Evolutionary conservation across 1,284 basidiomycete species (phyloP).

Genomic region (Fomitopsis schrenkii): DNA sequence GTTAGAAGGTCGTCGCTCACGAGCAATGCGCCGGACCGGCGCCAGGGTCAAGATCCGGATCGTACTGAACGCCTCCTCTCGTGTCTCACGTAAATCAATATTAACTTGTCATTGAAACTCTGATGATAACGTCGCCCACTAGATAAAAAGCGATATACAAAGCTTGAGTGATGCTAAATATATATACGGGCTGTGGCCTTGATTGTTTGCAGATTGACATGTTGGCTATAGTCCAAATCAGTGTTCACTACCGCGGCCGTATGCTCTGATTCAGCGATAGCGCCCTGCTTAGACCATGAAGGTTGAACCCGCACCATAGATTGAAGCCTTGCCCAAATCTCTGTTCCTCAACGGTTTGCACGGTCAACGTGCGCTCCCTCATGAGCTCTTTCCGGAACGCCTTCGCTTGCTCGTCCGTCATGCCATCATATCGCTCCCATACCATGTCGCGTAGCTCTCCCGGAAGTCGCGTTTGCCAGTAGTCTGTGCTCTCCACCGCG

Average conservation of each 20-base stretch:
- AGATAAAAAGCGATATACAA: too few species aligned
- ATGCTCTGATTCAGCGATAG: too few species aligned
- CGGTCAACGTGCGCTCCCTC: conserved; percentile 11
- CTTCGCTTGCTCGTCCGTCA: conserved; percentile 8
- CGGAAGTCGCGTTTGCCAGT: conserved; percentile 6
- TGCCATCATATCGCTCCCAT: not conserved
- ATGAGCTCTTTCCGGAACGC: conserved; percentile 11
- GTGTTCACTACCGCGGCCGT: too few species aligned
- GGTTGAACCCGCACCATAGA: conserved; percentile 5
- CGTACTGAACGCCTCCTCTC: not conserved
- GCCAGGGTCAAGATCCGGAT: not conserved
- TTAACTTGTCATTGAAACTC: too few species aligned
- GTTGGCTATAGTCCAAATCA: too few species aligned
- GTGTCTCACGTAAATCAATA: not conserved
- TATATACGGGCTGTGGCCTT: too few species aligned
- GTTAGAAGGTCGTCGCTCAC: not conserved
- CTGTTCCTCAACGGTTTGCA: conserved; percentile 5
- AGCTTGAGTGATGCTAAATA: too few species aligned
- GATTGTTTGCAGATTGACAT: too few species aligned
- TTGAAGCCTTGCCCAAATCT: conserved; percentile 11
- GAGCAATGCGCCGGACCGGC: too few species aligned
- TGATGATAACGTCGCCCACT: too few species aligned
- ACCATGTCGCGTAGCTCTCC: conserved; percentile 10
- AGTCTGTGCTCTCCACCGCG: conserved; percentile 23
- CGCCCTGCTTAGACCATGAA: too few species aligned